Evolutionary conservation across 768 basidiomycete species (phyloP), one percentile per base, ranked within the genome.

Genomic region (Serendipita sp.): DNA sequence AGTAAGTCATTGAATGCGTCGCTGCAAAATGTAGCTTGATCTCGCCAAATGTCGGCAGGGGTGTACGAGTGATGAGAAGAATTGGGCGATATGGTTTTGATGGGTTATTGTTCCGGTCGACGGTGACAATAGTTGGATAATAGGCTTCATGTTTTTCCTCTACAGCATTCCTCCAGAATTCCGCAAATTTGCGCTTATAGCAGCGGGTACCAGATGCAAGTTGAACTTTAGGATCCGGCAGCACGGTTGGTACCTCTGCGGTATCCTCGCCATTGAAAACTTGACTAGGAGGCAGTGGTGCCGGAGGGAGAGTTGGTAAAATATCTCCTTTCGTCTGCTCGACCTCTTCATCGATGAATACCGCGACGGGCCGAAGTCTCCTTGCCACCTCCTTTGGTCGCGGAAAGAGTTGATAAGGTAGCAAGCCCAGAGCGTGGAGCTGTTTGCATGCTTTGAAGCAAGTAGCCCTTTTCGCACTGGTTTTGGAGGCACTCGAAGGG

Each of bases 11-110:
- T 30, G 77, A 69, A 0, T 78, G 71, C 3, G 74, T 65, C 0
- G 82, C 81, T 2, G 78, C 75, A 60, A 78, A 78, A 71, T 85
- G 90, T 3, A 91, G 70, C 51, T 76, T 75, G 71, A 90, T 82
- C 34, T 71, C 67, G 2, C 75, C 69, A 22, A 90, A 68, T 24
- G 72, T 67, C 2, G 89, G 87, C 4, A 90, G 73, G 16, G 86
- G 85, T 26, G 76, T 75, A 48, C 83, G 78, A 5, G 88, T 86
- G 42, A 92, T 74, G 38, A 92, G 69, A 17, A 82, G 69, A 62
- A 92, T 73, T 2, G 87, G 83, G 11, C 77, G 78, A 66, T 81
- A 79, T n/a, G 72, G 64, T 61, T 73, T 66, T 26, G 69, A 68
- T 28, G 70, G 71, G 17, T 69, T 71, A 20, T 72, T 66, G 11